Evolutionary conservation across 129 eudicot species (phyloP), one percentile per base, ranked within the genome.

Genomic region (Logfia minima): DNA sequence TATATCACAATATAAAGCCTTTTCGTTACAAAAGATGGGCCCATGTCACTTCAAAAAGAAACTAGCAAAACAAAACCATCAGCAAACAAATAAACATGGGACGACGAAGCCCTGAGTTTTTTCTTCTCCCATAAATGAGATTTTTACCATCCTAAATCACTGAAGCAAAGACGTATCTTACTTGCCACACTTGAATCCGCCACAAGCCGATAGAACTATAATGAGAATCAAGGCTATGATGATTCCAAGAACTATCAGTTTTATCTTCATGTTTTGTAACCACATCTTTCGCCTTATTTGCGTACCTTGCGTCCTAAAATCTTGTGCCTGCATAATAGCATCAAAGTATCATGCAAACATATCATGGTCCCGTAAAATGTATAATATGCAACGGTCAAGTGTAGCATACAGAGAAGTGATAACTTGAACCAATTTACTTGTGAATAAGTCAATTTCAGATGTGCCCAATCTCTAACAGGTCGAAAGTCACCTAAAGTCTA

Each of bases 241-340:
- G 31, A 94, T 91, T 70, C 86, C 96, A 14, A 89, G 88, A 72
- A 94, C 98, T 66, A 94, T 94, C 82, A 94, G 87, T 86, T 94
- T 91, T 75, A 94, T 82, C 93, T 94, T 94, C 98, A 94, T 91
- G 77, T 94, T 94, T 81, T 94, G 91, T 69, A 89, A 80, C 98
- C 98, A 94, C 98, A 94, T 91, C 83, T 94, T 94, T 85, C 98
- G 87, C 85, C 98, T 91, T 71, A 94, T 89, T 66, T 89, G 81
- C 68, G 98, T 94, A 31, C 98, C 98, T 79, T 94, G 98, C 7
- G 98, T 86, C 88, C 90, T 87, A 78, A 94, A 94, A 85, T 94
- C 98, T 87, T 94, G 98, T 7, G 98, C 98, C 98, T 94, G 84
- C 51, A 84, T 61, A 21, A 72, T 65, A 29, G 11, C 35, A 75